Conservation (phyloP, 2,329 filamentous ascomycete genomes). For the Nannizziopsis barbatae region DNA sequence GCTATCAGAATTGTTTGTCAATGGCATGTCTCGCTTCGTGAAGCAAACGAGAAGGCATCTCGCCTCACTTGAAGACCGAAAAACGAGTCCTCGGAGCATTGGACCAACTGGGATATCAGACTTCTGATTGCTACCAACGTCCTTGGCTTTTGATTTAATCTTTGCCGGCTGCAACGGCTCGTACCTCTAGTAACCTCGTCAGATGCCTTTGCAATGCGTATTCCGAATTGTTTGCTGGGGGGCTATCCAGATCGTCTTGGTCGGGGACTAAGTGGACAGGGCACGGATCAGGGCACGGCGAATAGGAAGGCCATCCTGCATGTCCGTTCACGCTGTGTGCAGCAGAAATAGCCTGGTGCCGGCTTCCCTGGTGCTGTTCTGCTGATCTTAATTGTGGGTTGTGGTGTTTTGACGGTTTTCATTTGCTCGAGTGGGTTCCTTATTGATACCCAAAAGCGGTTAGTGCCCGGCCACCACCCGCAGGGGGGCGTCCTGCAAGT, state of each 20-base stretch:
- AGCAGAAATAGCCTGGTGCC: not conserved
- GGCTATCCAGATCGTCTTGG: not conserved
- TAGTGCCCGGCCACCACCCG: slow-evolving; percentile 9
- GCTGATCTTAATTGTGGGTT: slow-evolving; percentile 4
- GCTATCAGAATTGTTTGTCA: not conserved
- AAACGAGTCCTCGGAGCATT: not conserved
- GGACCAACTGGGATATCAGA: slow-evolving; percentile 1
- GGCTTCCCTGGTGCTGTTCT: slow-evolving; percentile 3
- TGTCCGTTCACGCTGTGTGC: not conserved
- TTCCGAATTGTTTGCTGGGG: slow-evolving; percentile 7
- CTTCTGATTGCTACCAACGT: not conserved
- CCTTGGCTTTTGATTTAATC: not conserved
- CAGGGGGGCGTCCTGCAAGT: not conserved
- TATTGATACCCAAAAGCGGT: slow-evolving; percentile 16
- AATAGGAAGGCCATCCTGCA: slow-evolving; percentile 6
- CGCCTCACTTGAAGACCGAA: not conserved
- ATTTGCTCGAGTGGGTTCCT: slow-evolving; percentile 5
- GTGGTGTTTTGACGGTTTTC: not conserved
- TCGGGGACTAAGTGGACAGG: not conserved
- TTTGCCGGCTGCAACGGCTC: not conserved
- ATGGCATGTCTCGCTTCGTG: not conserved
- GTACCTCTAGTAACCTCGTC: not conserved
- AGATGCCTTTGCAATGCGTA: not conserved
- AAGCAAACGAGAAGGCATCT: slow-evolving; percentile 1
- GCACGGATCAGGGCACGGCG: slow-evolving; percentile 3